These are phyloP conservation scores for Ceratocystiopsis sp. DNA, from an alignment of 2,329 filamentous ascomycete genomes.

Conservation along the genomic window DNA sequence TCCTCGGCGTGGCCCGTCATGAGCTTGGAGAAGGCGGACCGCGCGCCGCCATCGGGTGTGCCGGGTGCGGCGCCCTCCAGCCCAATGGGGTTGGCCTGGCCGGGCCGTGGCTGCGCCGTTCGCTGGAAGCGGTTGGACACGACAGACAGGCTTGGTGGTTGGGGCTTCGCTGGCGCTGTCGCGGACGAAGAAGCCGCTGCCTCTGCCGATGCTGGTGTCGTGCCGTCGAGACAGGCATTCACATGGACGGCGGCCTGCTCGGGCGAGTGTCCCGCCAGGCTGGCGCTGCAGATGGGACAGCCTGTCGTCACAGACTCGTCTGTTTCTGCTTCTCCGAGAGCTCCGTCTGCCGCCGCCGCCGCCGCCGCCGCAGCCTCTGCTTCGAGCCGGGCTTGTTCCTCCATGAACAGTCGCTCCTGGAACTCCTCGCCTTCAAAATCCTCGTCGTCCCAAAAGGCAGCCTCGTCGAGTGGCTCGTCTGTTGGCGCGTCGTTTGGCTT, in stretches of 20 bases:
- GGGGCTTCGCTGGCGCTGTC: not conserved
- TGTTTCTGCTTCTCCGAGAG: slow-evolving; percentile 3
- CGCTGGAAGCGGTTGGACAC: slow-evolving; percentile 43
- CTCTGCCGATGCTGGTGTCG: too few species aligned
- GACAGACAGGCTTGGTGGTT: slow-evolving; percentile 12
- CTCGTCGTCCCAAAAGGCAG: slow-evolving; percentile 22
- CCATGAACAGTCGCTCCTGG: slow-evolving; percentile 53
- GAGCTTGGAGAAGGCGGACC: slow-evolving; percentile 75
- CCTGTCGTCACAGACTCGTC: slow-evolving; percentile 19
- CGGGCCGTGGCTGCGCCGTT: slow-evolving; percentile 56
- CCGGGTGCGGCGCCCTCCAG: not conserved
- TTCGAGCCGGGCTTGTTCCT: slow-evolving; percentile 53
- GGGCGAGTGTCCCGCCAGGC: slow-evolving; percentile 38
- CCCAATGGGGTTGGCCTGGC: slow-evolving; percentile 62
- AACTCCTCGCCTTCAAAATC: slow-evolving; percentile 34
- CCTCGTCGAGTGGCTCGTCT: slow-evolving; percentile 14
- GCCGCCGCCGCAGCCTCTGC: slow-evolving; percentile 28
- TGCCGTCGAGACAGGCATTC: slow-evolving; percentile 67
- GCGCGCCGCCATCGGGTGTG: slow-evolving; percentile 11
- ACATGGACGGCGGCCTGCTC: slow-evolving; percentile 71
- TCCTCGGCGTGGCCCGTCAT: slow-evolving; percentile 91
- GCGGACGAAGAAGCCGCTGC: too few species aligned
- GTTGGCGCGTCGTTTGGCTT: slow-evolving; percentile 14
- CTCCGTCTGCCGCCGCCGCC: slow-evolving; percentile 16
- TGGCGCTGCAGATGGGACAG: slow-evolving; percentile 66